These are phyloP conservation scores for Neonothopanus nambi DNA, from an alignment of 1,284 basidiomycete species.

Conservation along the genomic window DNA sequence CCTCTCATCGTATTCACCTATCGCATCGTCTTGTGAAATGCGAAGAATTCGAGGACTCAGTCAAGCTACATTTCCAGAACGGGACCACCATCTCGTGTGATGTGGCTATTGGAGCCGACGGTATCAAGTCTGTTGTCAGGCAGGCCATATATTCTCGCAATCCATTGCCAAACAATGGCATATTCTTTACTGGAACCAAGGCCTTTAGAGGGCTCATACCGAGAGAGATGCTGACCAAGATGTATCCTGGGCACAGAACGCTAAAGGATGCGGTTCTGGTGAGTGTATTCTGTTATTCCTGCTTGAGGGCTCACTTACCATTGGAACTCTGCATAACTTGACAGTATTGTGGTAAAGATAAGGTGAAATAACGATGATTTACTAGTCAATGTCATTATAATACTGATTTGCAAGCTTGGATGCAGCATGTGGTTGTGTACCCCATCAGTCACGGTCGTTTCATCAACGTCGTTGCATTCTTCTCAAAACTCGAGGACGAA, in stretches of 20 bases:
- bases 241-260: slow-evolving; percentile 36
- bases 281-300: slow-evolving; percentile 20
- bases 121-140: slow-evolving; percentile 29
- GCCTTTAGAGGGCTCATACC: slow-evolving; percentile 42
- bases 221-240: slow-evolving; percentile 31
- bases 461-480: slow-evolving; percentile 44
- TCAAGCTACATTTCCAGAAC: slow-evolving; percentile 45
- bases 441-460: slow-evolving; percentile 41
- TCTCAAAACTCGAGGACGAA: slow-evolving; percentile 32
- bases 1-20: slow-evolving; percentile 31
- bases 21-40: slow-evolving; percentile 42
- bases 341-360: slow-evolving; percentile 45
- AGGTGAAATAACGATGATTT: slow-evolving; percentile 22
- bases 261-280: slow-evolving; percentile 38
- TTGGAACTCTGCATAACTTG: not conserved
- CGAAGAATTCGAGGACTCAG: slow-evolving; percentile 26
- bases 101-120: slow-evolving; percentile 52
- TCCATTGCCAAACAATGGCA: slow-evolving; percentile 13
- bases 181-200: slow-evolving; percentile 39
- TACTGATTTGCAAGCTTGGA: not conserved
- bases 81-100: slow-evolving; percentile 44
- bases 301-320: too few species aligned
- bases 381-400: not conserved
- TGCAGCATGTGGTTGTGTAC: slow-evolving; percentile 45
- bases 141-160: not conserved